phyloP scores from a whole-genome alignment of 441 rosid species.

The Daphne laureola region DNA sequence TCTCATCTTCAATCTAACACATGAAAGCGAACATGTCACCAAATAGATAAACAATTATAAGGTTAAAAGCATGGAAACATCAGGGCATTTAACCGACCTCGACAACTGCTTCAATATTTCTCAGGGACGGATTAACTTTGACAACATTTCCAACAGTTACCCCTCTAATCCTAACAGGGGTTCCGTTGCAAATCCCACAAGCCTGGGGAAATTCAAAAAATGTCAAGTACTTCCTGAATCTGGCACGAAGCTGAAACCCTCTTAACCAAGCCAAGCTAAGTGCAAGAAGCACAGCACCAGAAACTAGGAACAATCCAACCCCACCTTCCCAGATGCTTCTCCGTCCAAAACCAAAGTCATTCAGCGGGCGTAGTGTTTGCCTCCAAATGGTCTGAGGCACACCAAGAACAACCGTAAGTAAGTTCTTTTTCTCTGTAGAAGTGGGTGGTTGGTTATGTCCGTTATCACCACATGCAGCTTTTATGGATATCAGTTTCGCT shows the following conservation, averaged over 20 bases:
- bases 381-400: constrained; percentile 68
- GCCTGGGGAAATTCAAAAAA: constrained; percentile 82
- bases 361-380: constrained; percentile 65
- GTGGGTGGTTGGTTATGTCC: constrained; percentile 41
- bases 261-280: constrained; percentile 88
- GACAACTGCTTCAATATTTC: constrained; percentile 78
- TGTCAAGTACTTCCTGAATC: constrained; percentile 74
- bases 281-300: constrained; percentile 73
- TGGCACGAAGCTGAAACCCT: constrained; percentile 72
- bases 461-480: constrained; percentile 46
- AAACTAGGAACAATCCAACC: constrained; percentile 85
- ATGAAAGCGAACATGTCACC: constrained; percentile 3
- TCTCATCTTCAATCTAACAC: constrained; percentile 84
- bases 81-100: constrained; percentile 43
- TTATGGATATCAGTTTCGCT: constrained; percentile 23
- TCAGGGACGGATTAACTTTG: constrained; percentile 80
- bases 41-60: constrained; percentile 9
- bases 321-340: constrained; percentile 98
- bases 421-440: constrained; percentile 41
- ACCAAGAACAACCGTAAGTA: constrained; percentile 59
- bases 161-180: constrained; percentile 94
- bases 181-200: constrained; percentile 79
- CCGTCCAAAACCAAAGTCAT: constrained; percentile 87
- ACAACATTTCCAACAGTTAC: constrained; percentile 85
- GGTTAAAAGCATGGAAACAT: constrained; percentile 1